Evolutionary conservation across 1,139 yeast genomes (phyloP).

Genomic region (Debaryomyces psychrophilus): DNA sequence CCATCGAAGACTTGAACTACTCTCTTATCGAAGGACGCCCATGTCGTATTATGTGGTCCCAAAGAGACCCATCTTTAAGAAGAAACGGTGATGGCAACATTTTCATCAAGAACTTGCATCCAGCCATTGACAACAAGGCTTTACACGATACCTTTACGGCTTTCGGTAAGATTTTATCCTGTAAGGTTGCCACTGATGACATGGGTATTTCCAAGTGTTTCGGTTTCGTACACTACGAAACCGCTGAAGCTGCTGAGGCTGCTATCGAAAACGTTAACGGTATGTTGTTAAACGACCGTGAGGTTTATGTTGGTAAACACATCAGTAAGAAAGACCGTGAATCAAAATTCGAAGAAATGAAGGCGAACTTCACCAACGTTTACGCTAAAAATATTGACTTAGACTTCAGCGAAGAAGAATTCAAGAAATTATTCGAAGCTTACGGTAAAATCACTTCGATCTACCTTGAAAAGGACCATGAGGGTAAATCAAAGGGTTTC

Average conservation of each 20-base stretch:
- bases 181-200: conserved; percentile 97
- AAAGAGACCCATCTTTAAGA: conserved; percentile 96
- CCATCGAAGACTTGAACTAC: conserved; percentile 95
- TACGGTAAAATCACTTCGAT: conserved; percentile 86
- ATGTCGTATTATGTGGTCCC: conserved; percentile 99
- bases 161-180: conserved; percentile 93
- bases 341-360: conserved; percentile 88
- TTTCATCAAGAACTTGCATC: conserved; percentile 97
- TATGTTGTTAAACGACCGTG: conserved; percentile 96
- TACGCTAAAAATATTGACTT: conserved; percentile 87
- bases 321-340: conserved; percentile 93
- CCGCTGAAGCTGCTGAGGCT: conserved; percentile 88
- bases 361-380: conserved; percentile 93
- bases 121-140: conserved; percentile 98
- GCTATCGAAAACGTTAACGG: conserved; percentile 98
- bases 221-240: conserved; percentile 97
- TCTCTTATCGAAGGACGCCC: conserved; percentile 92
- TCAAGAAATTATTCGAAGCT: conserved; percentile 70
- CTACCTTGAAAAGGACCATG: conserved; percentile 77
- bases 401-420: conserved; percentile 73
- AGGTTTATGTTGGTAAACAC: conserved; percentile 95
- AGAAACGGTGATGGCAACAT: conserved; percentile 97
- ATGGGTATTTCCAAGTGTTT: conserved; percentile 92
- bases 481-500: conserved; percentile 92
- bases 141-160: conserved; percentile 97